Conservation (phyloP, 2,329 filamentous ascomycete species). For the Kalmusia sp. region DNA sequence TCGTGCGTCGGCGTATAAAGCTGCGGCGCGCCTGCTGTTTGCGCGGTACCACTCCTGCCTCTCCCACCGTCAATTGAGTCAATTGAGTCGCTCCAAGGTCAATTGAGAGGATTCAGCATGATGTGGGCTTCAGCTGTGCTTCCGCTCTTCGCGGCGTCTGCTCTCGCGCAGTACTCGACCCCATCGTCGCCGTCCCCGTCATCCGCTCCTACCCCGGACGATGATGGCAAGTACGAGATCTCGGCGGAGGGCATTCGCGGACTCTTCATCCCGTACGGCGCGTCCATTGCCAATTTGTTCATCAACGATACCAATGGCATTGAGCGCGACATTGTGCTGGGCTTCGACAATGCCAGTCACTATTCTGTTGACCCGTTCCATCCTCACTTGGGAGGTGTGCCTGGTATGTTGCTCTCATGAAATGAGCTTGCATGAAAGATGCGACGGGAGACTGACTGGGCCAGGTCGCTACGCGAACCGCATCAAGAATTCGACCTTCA, state of each 20-base stretch:
- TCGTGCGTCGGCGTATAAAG: conserved; percentile 10
- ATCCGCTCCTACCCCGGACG: conserved; percentile 36
- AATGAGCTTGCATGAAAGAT: background rate
- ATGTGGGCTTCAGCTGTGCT: conserved; percentile 34
- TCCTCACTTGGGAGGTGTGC: conserved; percentile 75
- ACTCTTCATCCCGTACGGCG: conserved; percentile 76
- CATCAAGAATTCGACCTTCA: conserved; percentile 78
- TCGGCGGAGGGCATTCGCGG: conserved; percentile 70
- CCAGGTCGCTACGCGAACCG: conserved; percentile 75
- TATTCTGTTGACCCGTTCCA: conserved; percentile 71
- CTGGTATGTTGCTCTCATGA: conserved; percentile 53
- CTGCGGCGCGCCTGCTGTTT: background rate
- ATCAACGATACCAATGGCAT: conserved; percentile 73
- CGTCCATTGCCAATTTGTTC: conserved; percentile 74
- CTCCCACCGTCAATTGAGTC: background rate
- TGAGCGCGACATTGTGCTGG: conserved; percentile 73
- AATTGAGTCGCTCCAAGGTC: background rate
- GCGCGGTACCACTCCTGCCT: conserved; percentile 1
- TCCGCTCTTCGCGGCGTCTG: conserved; percentile 33
- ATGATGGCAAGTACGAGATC: conserved; percentile 73
- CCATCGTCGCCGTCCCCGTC: background rate
- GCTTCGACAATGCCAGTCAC: conserved; percentile 78
- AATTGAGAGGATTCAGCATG: conserved; percentile 24
- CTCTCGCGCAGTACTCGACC: conserved; percentile 35
- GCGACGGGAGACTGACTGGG: conserved; percentile 8